Evolutionary conservation across 2,329 filamentous ascomycete genomes (phyloP), one percentile per base, ranked within the genome.

Genomic region (Furcasterigmium furcatum): DNA sequence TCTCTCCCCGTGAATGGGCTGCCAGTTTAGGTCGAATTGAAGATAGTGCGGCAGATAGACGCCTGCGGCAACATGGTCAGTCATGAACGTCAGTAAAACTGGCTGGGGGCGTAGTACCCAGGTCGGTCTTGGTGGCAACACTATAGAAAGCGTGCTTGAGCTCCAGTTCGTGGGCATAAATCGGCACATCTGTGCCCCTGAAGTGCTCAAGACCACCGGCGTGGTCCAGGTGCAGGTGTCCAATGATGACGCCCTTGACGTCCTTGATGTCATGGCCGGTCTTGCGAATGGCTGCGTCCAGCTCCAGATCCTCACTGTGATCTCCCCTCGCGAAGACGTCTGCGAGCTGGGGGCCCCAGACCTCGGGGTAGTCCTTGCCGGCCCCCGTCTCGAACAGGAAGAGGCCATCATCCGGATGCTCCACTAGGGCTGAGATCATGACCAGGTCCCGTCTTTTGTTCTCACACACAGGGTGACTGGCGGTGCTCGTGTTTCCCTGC

Each of bases 151-250:
- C 71, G 29, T 68, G 63, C 43, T 70, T 65, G 53, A 74, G 63
- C 44, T 74, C 71, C 45, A 68, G 63, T 50, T 75, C 71, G 47
- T 75, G 71, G 4, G 73, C 68, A 49, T 67, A 73, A 42, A 73
- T 71, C 5, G 68, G 67, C 6, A 74, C 57, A 24, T 68, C 63
- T 5, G 62, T 71, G 32, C 60, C 59, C 3, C 63, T 32, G 38
- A 75, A 75, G 43, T 73, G 61, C 40, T 73, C 69, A 1, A 74
- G 54, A 1, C 72, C 71, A 3, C 72, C 72, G 0, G 72, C 72
- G 49, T 75, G 71, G 48, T 75, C 72, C 3, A 73, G 50, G 51
- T 74, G 71, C 25, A 76, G 55, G 45, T 75, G 72, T 3, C 72
- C 68, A 16, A 74, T 63, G 4, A 75, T 63, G 9, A 74, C 62